Evolutionary conservation across 2,329 filamentous ascomycete species (phyloP).

Genomic region (Thielaviopsis populi): DNA sequence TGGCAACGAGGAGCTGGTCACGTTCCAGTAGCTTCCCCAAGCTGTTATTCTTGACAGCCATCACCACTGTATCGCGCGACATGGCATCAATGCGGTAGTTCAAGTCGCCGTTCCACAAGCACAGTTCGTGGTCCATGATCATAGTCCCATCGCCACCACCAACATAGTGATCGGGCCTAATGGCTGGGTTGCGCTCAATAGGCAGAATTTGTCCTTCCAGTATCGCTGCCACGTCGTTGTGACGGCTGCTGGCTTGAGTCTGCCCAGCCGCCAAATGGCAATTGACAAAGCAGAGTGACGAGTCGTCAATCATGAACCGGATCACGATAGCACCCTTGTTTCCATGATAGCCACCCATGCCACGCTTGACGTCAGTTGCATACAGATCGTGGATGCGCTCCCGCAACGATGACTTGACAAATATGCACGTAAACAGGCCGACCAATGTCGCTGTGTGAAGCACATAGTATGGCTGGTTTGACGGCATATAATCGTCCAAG

Average conservation of each 20-base stretch:
- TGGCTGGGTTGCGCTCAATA: slow-evolving; percentile 48
- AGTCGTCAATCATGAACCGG: slow-evolving; percentile 88
- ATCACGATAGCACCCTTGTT: slow-evolving; percentile 92
- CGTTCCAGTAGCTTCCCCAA: slow-evolving; percentile 75
- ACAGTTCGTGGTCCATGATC: slow-evolving; percentile 96
- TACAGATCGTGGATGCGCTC: slow-evolving; percentile 62
- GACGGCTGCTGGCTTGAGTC: slow-evolving; percentile 73
- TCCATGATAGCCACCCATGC: slow-evolving; percentile 86
- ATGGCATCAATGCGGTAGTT: slow-evolving; percentile 98
- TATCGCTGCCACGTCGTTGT: slow-evolving; percentile 83
- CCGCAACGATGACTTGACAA: slow-evolving; percentile 69
- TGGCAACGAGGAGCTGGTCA: slow-evolving; percentile 80
- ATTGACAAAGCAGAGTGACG: slow-evolving; percentile 89
- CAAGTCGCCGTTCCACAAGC: slow-evolving; percentile 84
- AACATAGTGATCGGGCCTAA: slow-evolving; percentile 63
- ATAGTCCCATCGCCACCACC: slow-evolving; percentile 90
- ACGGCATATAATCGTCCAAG: slow-evolving; percentile 69
- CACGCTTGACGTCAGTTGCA: slow-evolving; percentile 78
- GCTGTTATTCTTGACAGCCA: slow-evolving; percentile 67
- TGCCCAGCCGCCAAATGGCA: slow-evolving; percentile 94
- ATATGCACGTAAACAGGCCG: slow-evolving; percentile 89
- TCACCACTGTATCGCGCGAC: slow-evolving; percentile 82
- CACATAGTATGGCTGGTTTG: slow-evolving; percentile 63
- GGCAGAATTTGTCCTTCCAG: slow-evolving; percentile 68
- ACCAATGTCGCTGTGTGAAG: slow-evolving; percentile 79